These are phyloP conservation scores for Cyberlindnera mycetangii DNA, from an alignment of 805 yeast species.

Conservation along the genomic window DNA sequence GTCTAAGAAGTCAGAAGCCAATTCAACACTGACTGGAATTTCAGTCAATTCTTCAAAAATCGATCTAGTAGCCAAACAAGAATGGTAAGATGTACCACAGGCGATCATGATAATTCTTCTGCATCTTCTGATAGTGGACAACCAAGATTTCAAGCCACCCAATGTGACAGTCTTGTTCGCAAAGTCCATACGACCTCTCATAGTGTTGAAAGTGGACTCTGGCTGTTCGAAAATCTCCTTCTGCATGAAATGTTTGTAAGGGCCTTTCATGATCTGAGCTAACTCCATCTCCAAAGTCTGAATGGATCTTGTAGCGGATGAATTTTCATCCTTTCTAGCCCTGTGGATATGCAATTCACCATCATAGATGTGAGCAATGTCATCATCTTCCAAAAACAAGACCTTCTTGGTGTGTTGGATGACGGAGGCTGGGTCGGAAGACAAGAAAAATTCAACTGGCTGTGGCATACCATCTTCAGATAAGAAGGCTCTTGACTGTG, in stretches of 20 bases:
- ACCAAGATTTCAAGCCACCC: constrained; percentile 85
- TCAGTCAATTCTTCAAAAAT: constrained; percentile 95
- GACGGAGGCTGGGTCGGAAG: constrained; percentile 97
- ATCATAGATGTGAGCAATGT: constrained; percentile 95
- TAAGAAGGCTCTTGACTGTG: constrained; percentile 94
- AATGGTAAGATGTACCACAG: constrained; percentile 98
- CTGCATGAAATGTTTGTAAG: constrained; percentile 95
- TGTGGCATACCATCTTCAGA: constrained; percentile 90
- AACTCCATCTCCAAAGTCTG: constrained; percentile 96
- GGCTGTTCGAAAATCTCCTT: constrained; percentile 99
- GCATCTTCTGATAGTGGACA: constrained; percentile 88
- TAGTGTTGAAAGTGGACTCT: constrained; percentile 95
- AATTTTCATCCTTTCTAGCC: constrained; percentile 82
- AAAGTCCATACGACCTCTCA: constrained; percentile 98
- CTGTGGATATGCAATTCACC: constrained; percentile 99
- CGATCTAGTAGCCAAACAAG: constrained; percentile 95
- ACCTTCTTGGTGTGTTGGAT: constrained; percentile 97
- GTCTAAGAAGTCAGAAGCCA: constrained; percentile 93
- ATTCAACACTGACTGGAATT: constrained; percentile 87
- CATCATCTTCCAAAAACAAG: constrained; percentile 94
- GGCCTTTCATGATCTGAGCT: constrained; percentile 97
- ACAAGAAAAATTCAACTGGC: constrained; percentile 93
- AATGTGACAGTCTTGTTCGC: constrained; percentile 70
- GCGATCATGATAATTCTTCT: constrained; percentile 97
- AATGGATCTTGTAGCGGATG: constrained; percentile 91